Conservation (phyloP, 306 rosid species). For the Hippophae gyantsensis region DNA sequence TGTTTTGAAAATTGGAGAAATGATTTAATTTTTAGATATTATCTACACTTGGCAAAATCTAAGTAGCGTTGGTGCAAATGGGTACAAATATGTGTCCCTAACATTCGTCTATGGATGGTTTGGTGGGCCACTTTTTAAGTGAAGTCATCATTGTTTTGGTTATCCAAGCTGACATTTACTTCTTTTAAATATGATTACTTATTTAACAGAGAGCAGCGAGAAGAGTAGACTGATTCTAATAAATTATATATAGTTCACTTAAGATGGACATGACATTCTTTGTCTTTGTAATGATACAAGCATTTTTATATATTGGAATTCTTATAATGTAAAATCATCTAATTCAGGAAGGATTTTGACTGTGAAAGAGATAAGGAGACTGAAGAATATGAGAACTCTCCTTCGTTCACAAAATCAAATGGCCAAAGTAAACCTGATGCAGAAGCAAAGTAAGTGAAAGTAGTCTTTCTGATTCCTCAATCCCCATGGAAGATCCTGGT, state of each 20-base stretch:
- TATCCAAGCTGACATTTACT: neutral
- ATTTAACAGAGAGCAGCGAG: neutral
- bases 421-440: slow-evolving; percentile 29
- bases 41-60: no score
- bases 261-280: neutral
- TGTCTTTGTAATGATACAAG: neutral
- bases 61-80: no score
- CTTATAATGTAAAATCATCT: slow-evolving; percentile 8
- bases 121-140: neutral
- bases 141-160: neutral
- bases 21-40: no score
- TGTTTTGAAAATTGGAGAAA: no score
- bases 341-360: slow-evolving; percentile 70
- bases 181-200: no score
- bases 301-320: neutral
- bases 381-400: slow-evolving; percentile 42
- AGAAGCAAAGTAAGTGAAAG: slow-evolving; percentile 38
- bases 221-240: neutral
- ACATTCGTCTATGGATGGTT: neutral
- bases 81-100: no score
- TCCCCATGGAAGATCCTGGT: no score
- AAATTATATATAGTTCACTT: neutral
- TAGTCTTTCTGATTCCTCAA: no score
- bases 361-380: slow-evolving; percentile 50
- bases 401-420: slow-evolving; percentile 23